Conservation (phyloP, 768 basidiomycete species). For the Suillus cothurnatus region DNA sequence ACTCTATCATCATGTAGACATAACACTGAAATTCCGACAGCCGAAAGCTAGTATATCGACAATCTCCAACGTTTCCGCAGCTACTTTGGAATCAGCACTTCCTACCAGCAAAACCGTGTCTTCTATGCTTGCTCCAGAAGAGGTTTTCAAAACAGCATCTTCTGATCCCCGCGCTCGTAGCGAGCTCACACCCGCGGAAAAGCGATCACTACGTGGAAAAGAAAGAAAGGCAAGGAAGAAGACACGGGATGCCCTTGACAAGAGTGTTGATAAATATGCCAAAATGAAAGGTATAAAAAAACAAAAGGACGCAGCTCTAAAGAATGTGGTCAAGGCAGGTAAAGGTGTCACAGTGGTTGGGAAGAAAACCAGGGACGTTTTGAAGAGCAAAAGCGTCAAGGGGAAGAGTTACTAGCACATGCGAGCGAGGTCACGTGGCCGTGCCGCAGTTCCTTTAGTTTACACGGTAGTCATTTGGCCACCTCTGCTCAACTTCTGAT, state of each 20-base stretch:
- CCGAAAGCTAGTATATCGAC: slow-evolving; percentile 89
- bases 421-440: not conserved
- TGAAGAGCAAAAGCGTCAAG: slow-evolving; percentile 36
- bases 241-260: slow-evolving; percentile 64
- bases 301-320: slow-evolving; percentile 83
- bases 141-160: slow-evolving; percentile 69
- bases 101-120: slow-evolving; percentile 77
- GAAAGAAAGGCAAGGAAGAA: slow-evolving; percentile 72
- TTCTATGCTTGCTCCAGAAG: slow-evolving; percentile 91
- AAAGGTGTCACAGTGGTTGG: slow-evolving; percentile 89
- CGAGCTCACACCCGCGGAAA: slow-evolving; percentile 86
- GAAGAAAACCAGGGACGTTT: slow-evolving; percentile 48
- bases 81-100: slow-evolving; percentile 87
- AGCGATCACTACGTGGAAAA: slow-evolving; percentile 67
- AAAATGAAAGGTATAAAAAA: slow-evolving; percentile 64
- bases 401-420: slow-evolving; percentile 29
- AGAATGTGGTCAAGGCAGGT: slow-evolving; percentile 80
- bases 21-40: slow-evolving; percentile 40
- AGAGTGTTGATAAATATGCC: slow-evolving; percentile 64
- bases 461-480: not conserved
- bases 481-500: not conserved
- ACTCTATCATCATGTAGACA: not conserved
- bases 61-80: slow-evolving; percentile 77
- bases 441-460: not conserved
- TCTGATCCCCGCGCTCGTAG: slow-evolving; percentile 62